A percentile compares a stretch with the other conserved stretches of the same genome.
Evolutionary conservation across 306 rosid species (phyloP).

Genomic region (Medicago ruthenica): DNA sequence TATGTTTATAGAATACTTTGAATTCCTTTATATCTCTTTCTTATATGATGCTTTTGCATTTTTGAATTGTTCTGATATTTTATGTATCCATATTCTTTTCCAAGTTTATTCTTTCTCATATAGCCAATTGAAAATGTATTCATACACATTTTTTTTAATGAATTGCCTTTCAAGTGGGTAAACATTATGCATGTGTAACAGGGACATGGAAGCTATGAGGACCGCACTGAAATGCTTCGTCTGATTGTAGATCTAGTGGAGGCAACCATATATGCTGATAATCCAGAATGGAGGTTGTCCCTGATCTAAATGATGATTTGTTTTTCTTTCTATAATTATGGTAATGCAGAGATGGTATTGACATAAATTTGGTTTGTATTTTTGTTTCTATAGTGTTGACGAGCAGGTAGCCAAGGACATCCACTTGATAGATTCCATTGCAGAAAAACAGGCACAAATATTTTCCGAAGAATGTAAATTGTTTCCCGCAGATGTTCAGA

Average conservation of each 20-base stretch:
- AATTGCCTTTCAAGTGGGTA: constrained; percentile 26
- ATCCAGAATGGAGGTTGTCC: constrained; percentile 89
- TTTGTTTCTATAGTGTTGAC: constrained; percentile 69
- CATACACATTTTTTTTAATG: background rate
- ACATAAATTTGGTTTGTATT: constrained; percentile 44
- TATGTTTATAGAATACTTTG: constrained; percentile 16
- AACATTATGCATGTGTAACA: constrained; percentile 43
- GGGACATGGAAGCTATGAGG: constrained; percentile 99
- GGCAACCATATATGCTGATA: constrained; percentile 93
- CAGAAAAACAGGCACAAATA: constrained; percentile 92
- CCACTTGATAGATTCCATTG: constrained; percentile 90
- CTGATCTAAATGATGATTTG: constrained; percentile 1
- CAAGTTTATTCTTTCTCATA: constrained; percentile 15
- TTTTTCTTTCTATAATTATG: background rate
- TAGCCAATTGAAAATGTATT: constrained; percentile 12
- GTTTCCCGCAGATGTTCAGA: constrained; percentile 99
- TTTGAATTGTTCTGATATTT: constrained; percentile 14
- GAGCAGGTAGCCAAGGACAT: constrained; percentile 92
- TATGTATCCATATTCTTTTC: constrained; percentile 18
- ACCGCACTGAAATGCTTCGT: constrained; percentile 90
- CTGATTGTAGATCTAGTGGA: constrained; percentile 95
- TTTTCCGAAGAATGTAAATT: constrained; percentile 96
- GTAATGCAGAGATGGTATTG: constrained; percentile 37
- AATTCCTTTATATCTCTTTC: constrained; percentile 22
- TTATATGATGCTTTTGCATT: constrained; percentile 18